Percentiles rank a stretch among this genome's conserved stretches.
phyloP scores from a whole-genome alignment of 768 basidiomycete species.

The Hortiboletus flavorubellus region DNA sequence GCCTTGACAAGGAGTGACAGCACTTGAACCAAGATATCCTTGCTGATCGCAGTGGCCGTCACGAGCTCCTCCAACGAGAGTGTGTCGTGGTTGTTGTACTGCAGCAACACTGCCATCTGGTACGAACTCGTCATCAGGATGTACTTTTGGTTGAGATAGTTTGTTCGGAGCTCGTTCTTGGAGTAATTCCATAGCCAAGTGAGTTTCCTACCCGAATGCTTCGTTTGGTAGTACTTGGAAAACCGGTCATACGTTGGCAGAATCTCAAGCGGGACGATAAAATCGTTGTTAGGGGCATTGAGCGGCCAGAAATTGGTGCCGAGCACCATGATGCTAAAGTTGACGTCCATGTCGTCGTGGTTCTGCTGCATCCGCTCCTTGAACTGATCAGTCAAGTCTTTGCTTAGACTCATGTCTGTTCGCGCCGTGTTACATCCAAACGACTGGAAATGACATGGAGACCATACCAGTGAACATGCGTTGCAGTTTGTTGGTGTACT shows the following conservation, averaged over 20 bases:
- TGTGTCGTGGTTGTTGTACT: conserved; percentile 91
- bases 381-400: conserved; percentile 93
- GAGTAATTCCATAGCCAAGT: conserved; percentile 99
- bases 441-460: neutral
- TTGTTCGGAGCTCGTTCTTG: conserved; percentile 93
- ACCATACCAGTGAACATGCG: conserved; percentile 90
- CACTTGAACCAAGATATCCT: conserved; percentile 72
- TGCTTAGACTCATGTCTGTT: conserved; percentile 90
- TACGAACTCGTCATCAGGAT: conserved; percentile 93
- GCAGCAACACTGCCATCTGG: conserved; percentile 91
- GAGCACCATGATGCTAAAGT: conserved; percentile 89
- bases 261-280: conserved; percentile 86
- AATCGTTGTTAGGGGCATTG: conserved; percentile 77
- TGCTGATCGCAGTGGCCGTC: conserved; percentile 74
- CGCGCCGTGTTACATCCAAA: conserved; percentile 2
- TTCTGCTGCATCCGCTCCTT: conserved; percentile 89
- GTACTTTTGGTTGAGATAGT: conserved; percentile 92
- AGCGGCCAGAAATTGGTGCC: conserved; percentile 97
- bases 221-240: conserved; percentile 87
- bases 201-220: conserved; percentile 91
- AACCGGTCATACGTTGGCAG: conserved; percentile 87
- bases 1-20: conserved; percentile 73
- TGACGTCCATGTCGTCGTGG: conserved; percentile 84
- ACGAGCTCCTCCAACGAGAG: conserved; percentile 77
- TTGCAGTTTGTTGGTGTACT: conserved; percentile 94